Percentiles rank a stretch among this genome's conserved stretches.
phyloP scores from a whole-genome alignment of 768 basidiomycete species.

The Calvatia gigantea region DNA sequence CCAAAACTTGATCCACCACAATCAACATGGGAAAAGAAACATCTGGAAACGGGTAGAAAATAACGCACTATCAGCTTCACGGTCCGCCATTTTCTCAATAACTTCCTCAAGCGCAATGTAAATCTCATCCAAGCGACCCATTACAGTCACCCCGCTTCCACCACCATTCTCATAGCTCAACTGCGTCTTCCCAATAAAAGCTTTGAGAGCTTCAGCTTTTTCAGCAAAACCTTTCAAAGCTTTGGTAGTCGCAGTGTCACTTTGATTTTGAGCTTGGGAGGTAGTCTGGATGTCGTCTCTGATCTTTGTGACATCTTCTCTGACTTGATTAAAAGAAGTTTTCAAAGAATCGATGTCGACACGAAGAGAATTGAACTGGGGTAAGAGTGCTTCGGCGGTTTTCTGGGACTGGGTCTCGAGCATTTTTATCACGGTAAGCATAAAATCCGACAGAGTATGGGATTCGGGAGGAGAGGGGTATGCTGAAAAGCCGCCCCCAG shows the following conservation, averaged over 20 bases:
- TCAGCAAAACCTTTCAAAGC: background rate
- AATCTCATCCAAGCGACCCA: slow-evolving; percentile 6
- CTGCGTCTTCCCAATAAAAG: background rate
- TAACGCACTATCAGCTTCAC: background rate
- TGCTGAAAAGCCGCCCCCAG: background rate
- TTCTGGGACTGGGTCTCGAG: background rate
- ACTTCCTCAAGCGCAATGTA: background rate
- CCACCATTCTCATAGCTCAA: background rate
- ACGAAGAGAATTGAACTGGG: background rate
- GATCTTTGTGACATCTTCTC: background rate
- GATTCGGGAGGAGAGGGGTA: background rate
- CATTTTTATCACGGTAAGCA: background rate
- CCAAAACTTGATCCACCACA: background rate
- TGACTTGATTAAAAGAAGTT: background rate
- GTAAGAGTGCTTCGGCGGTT: background rate
- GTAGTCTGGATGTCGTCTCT: background rate
- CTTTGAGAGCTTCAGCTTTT: background rate
- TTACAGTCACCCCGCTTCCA: background rate
- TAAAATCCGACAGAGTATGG: background rate
- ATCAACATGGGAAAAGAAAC: background rate
- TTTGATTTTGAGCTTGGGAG: background rate
- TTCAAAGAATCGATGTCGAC: background rate
- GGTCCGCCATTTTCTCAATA: background rate
- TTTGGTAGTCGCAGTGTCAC: background rate
- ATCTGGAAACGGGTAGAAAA: background rate